Percentiles rank a stretch among this genome's conserved stretches.
phyloP scores from a whole-genome alignment of 148 eudicot species.

The Gaultheria prostrata region DNA sequence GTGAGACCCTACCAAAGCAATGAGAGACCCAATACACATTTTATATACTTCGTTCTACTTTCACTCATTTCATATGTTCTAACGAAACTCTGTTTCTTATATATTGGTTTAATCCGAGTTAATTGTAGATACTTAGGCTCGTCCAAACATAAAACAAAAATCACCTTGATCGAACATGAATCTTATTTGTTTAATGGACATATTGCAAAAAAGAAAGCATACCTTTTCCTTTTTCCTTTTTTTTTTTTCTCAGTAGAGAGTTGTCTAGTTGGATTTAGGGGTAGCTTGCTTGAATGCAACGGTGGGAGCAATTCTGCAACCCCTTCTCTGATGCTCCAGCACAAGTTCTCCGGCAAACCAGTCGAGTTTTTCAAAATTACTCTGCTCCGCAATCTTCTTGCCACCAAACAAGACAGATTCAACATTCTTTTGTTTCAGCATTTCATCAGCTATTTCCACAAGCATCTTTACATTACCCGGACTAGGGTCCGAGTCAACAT shows the following conservation, averaged over 20 bases:
- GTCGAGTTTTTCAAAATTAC: conserved; percentile 83
- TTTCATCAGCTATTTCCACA: conserved; percentile 68
- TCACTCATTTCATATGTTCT: background rate
- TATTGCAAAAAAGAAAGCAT: background rate
- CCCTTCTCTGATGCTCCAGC: conserved; percentile 86
- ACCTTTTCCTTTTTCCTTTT: conserved; percentile 24
- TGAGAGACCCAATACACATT: background rate
- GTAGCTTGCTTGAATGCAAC: conserved; percentile 82
- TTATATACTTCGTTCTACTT: background rate
- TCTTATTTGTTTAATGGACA: background rate
- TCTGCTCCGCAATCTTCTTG: conserved; percentile 67
- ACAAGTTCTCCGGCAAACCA: conserved; percentile 92
- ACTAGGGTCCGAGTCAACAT: conserved; percentile 72
- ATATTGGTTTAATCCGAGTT: background rate
- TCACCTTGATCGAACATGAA: background rate
- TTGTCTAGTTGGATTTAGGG: conserved; percentile 32
- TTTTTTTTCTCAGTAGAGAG: background rate
- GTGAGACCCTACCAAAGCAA: background rate
- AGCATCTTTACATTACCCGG: conserved; percentile 71
- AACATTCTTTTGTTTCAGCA: conserved; percentile 88
- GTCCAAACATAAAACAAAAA: background rate
- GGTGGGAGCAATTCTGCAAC: conserved; percentile 89
- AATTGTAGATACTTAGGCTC: background rate
- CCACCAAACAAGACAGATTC: conserved; percentile 88
- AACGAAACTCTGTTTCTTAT: background rate